Percentiles rank a stretch among this genome's conserved stretches.
Evolutionary conservation across 2,329 filamentous ascomycete genomes (phyloP).

Genomic region (Fusarium sarcochroum): DNA sequence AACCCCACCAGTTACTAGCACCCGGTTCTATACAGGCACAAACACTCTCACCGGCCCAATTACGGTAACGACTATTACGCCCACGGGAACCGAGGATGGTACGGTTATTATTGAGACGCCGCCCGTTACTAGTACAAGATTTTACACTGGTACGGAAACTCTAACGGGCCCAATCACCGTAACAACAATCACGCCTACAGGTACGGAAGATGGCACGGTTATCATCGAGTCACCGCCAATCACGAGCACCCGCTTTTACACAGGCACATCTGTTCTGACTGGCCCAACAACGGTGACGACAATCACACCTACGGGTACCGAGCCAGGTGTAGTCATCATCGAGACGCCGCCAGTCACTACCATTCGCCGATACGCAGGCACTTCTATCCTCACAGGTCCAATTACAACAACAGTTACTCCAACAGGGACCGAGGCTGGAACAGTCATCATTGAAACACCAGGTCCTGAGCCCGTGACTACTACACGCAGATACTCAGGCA

Average conservation of each 20-base stretch:
- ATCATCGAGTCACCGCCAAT: neutral
- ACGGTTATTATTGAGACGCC: neutral
- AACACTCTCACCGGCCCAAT: neutral
- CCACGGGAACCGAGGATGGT: neutral
- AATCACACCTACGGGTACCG: neutral
- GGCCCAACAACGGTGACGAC: neutral
- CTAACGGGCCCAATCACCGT: neutral
- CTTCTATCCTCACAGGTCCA: neutral
- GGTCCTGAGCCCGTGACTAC: neutral
- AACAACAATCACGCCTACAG: neutral
- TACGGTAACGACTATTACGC: neutral
- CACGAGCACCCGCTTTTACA: neutral
- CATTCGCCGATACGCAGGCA: neutral
- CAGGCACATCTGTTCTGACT: neutral
- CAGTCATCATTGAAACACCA: neutral
- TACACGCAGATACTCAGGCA: neutral
- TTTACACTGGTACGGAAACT: neutral
- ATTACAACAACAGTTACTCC: neutral
- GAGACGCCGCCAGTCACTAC: neutral
- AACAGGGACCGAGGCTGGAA: neutral
- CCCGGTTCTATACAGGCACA: slow-evolving; percentile 1
- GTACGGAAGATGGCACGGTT: neutral
- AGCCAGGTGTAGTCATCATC: neutral
- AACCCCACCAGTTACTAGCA: neutral
- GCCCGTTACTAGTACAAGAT: neutral